A percentile compares a stretch with the other conserved stretches of the same genome.
phyloP scores from a whole-genome alignment of 2,329 filamentous ascomycete species.

The Cercospora brassicicola region DNA sequence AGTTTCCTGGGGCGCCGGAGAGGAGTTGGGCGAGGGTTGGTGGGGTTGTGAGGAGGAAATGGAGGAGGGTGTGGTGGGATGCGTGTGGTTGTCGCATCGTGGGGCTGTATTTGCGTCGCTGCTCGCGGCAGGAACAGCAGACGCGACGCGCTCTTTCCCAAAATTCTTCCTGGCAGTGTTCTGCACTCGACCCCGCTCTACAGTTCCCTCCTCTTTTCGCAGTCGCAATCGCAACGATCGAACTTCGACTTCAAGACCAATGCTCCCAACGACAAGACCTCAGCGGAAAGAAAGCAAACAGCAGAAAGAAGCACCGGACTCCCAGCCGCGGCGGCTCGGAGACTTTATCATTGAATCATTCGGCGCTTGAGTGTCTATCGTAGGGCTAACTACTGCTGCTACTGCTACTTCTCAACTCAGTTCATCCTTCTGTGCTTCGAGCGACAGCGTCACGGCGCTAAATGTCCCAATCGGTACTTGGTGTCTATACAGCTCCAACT shows the following conservation, averaged over 20 bases:
- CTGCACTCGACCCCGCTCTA: background rate
- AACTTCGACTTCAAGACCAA: too few relatives aligned
- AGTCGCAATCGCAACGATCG: too few relatives aligned
- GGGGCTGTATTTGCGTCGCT: too few relatives aligned
- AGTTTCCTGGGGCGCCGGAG: constrained; percentile 13
- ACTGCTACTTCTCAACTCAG: background rate
- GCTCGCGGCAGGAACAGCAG: background rate
- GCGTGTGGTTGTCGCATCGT: background rate
- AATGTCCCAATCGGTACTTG: background rate
- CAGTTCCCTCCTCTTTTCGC: too few relatives aligned
- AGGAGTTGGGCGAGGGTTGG: constrained; percentile 9
- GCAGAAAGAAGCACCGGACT: too few relatives aligned
- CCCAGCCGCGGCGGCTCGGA: background rate
- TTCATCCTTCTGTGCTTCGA: background rate
- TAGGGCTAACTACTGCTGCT: background rate
- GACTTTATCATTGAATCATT: background rate
- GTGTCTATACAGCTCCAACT: background rate
- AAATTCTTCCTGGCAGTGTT: background rate
- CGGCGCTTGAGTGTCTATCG: too few relatives aligned
- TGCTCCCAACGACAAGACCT: too few relatives aligned
- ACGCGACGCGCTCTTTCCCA: background rate
- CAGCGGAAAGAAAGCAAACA: too few relatives aligned
- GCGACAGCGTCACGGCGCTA: background rate
- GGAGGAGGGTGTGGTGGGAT: background rate
- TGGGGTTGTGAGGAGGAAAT: background rate